phyloP scores from a whole-genome alignment of 2,329 filamentous ascomycete species.

The Apiospora phragmitis region DNA sequence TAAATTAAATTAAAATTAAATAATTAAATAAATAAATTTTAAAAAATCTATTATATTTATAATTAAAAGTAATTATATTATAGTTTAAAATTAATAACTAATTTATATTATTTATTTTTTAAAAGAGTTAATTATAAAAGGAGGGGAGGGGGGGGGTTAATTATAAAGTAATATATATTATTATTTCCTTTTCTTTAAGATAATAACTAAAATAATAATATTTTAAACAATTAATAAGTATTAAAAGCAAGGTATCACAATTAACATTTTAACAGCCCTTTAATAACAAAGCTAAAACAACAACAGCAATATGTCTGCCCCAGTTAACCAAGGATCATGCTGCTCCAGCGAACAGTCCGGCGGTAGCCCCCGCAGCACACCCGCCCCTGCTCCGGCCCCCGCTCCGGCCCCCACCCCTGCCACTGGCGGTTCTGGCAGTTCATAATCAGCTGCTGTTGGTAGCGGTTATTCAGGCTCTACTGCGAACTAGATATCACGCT shows the following conservation, averaged over 20 bases:
- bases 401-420: too few species aligned
- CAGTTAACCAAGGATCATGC: neutral
- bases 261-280: neutral
- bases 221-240: neutral
- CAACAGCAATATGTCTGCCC: neutral
- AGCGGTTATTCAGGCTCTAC: neutral
- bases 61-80: too few species aligned
- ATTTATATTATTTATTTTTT: too few species aligned
- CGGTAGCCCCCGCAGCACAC: neutral
- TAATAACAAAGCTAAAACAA: neutral
- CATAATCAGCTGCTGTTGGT: neutral
- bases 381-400: too few species aligned
- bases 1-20: too few species aligned
- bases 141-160: too few species aligned
- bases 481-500: neutral
- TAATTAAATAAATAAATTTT: too few species aligned
- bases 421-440: neutral
- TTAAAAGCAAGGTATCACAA: neutral
- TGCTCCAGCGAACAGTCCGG: neutral
- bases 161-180: too few species aligned
- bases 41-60: too few species aligned
- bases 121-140: too few species aligned
- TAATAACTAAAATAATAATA: neutral
- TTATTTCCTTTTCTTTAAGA: neutral
- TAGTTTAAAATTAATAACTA: too few species aligned